Conservation (phyloP, 1,284 basidiomycete genomes). For the Apiotrichum akiyoshidainum region DNA sequence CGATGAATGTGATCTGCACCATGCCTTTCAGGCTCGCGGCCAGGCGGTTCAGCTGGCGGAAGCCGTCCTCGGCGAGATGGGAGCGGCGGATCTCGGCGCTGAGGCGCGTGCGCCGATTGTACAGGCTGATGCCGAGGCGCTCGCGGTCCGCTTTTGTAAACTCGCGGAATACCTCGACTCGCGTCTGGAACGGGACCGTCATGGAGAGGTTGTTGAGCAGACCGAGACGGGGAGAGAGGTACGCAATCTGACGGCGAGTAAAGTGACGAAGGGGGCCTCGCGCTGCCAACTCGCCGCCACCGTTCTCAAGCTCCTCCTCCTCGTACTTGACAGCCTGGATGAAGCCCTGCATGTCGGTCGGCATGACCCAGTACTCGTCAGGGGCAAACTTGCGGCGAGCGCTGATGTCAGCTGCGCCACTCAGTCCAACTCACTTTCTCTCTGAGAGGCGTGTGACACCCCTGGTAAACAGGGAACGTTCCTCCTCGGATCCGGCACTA, state of each 20-base stretch:
- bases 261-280: slow-evolving; percentile 12
- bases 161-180: slow-evolving; percentile 82
- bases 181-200: slow-evolving; percentile 86
- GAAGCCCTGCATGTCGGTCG: slow-evolving; percentile 73
- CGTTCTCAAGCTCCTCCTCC: slow-evolving; percentile 48
- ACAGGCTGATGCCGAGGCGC: slow-evolving; percentile 37
- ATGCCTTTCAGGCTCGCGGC: slow-evolving; percentile 74
- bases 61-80: slow-evolving; percentile 82
- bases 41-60: slow-evolving; percentile 60
- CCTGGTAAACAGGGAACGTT: slow-evolving; percentile 67
- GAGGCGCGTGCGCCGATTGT: slow-evolving; percentile 11
- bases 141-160: slow-evolving; percentile 61
- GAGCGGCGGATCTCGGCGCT: slow-evolving; percentile 67
- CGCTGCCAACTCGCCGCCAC: slow-evolving; percentile 23
- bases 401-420: slow-evolving; percentile 51
- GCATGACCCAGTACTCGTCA: slow-evolving; percentile 81
- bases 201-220: slow-evolving; percentile 96
- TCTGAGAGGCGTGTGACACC: slow-evolving; percentile 77
- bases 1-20: slow-evolving; percentile 84
- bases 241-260: slow-evolving; percentile 63
- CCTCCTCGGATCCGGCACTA: slow-evolving; percentile 58
- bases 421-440: slow-evolving; percentile 66
- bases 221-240: slow-evolving; percentile 77
- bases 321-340: slow-evolving; percentile 77
- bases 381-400: slow-evolving; percentile 77